phyloP scores from a whole-genome alignment of 176 grass and related monocot genomes.

The Cenchrus purpureus region DNA sequence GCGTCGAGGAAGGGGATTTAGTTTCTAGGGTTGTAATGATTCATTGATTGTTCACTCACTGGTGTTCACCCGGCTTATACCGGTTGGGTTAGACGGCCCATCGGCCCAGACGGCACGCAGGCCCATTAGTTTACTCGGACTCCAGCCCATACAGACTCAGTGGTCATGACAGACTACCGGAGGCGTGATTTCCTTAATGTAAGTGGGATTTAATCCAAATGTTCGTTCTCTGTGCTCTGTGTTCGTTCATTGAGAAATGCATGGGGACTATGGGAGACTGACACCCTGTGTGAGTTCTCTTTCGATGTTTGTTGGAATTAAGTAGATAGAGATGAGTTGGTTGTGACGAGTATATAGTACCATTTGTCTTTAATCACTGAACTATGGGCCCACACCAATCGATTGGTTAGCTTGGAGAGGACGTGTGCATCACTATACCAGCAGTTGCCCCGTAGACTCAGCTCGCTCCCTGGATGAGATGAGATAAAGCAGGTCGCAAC shows the following conservation, averaged over 20 bases:
- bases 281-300: not conserved
- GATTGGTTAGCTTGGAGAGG: conserved; percentile 46
- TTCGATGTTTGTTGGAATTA: not conserved
- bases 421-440: conserved; percentile 36
- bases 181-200: no score
- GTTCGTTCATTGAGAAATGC: not conserved
- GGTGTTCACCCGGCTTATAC: no score
- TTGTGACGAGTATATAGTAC: not conserved
- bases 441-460: not conserved
- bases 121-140: no score
- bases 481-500: conserved; percentile 4
- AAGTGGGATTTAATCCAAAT: no score
- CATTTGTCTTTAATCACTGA: not conserved
- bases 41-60: no score
- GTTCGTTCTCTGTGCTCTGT: not conserved
- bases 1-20: no score
- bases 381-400: not conserved
- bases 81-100: no score
- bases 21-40: no score
- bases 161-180: no score
- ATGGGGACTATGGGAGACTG: no score
- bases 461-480: not conserved
- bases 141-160: no score
- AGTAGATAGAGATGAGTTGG: not conserved
- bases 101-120: no score